Evolutionary conservation across 192 early-diverging fungal species (phyloP).

Genomic region (Backusella mclennaniae): DNA sequence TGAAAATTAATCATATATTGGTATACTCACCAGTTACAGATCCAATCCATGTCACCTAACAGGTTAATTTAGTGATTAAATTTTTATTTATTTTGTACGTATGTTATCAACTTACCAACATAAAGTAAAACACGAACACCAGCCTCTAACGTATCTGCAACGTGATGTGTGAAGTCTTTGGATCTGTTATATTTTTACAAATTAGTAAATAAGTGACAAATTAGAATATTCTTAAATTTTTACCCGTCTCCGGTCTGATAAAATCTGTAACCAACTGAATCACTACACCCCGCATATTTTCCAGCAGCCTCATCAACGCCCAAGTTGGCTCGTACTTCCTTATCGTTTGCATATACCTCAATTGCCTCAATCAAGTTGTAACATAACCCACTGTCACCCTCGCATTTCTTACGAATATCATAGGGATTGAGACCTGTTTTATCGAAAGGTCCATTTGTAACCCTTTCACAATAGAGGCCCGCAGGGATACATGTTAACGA

Average conservation of each 20-base stretch:
- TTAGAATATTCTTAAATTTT: conserved; percentile 14
- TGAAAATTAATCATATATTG: not conserved
- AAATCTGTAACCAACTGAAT: conserved; percentile 27
- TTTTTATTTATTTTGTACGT: not conserved
- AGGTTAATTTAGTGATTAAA: not conserved
- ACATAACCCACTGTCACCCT: conserved; percentile 74
- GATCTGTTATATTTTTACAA: conserved; percentile 4
- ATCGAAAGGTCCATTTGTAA: not conserved
- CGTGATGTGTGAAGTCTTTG: conserved; percentile 19
- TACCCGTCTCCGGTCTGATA: conserved; percentile 23
- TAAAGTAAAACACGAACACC: conserved; percentile 86
- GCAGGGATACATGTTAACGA: conserved; percentile 84
- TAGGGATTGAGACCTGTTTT: conserved; percentile 63
- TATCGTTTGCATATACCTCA: conserved; percentile 74
- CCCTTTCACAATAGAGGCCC: conserved; percentile 33
- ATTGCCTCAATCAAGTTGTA: conserved; percentile 83
- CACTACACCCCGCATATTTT: conserved; percentile 78
- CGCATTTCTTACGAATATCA: conserved; percentile 89
- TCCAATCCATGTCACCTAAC: conserved; percentile 36
- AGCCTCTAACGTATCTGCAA: conserved; percentile 61
- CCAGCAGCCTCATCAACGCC: conserved; percentile 67
- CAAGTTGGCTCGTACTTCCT: conserved; percentile 71
- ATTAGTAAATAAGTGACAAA: conserved; percentile 32
- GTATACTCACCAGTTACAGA: conserved; percentile 32
- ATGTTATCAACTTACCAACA: conserved; percentile 52